Evolutionary conservation across 306 rosid species (phyloP), one percentile per base, ranked within the genome.

Genomic region (Betula pendula): DNA sequence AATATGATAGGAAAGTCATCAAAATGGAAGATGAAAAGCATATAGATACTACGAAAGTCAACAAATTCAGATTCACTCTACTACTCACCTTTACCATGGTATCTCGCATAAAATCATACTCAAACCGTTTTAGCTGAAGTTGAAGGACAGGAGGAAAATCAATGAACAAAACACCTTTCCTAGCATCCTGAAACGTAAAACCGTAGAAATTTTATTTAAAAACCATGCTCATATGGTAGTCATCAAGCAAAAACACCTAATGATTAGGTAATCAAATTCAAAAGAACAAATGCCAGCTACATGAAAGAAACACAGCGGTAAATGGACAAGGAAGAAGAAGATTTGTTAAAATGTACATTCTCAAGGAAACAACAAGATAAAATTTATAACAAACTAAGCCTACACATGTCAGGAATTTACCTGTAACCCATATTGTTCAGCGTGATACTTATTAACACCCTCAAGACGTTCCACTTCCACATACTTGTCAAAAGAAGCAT

Each of bases 141-240:
- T 94, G 97, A 79, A 94, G 98, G 74, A 94, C 96, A 24, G 97
- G 98, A 29, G 98, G 98, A 82, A 94, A 92, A 89, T 94, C 98
- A 81, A 89, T 90, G 85, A 94, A 94, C 82, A 94, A 74, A 53
- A 92, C 97, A n/a, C 96, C 95, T 78, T 92, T 94, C 90, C 75
- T 90, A 86, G 98, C 95, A 83, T 90, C 97, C 96, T 92, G 94
- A 79, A 87, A 86, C 49, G 27, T 38, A 29, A 44, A 48, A 25
- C 35, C 17, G 40, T 29, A 43, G 40, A 3, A 33, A 60, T 19
- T 2, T 31, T 40, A 29, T 75, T 65, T 38, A 19, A 17, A 65
- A 35, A 17, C 47, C 44, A 65, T 35, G 25, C 22, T 4, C 27
- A 25, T 38, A 24, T 25, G 31, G 3, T 27, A 44, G 7, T 69